These are phyloP conservation scores for Fusarium torulosum DNA, from an alignment of 2,329 filamentous ascomycete genomes.

Conservation along the genomic window DNA sequence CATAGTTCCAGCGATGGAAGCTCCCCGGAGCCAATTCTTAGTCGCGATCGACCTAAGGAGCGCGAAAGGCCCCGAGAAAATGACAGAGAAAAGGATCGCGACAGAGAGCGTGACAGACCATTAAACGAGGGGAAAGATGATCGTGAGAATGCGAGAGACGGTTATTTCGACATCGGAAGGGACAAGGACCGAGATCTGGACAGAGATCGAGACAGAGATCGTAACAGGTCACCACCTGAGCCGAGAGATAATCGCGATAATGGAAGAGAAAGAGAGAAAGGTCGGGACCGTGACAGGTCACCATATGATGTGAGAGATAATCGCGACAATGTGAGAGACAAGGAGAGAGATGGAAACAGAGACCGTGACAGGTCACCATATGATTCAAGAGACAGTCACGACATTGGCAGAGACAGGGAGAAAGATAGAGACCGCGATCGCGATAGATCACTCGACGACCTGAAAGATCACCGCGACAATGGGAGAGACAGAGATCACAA, in stretches of 20 bases:
- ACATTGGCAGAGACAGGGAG: neutral
- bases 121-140: constrained; percentile 13
- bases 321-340: neutral
- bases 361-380: neutral
- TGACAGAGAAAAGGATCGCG: constrained; percentile 1
- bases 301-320: neutral
- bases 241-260: constrained; percentile 8
- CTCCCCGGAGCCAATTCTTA: constrained; percentile 37
- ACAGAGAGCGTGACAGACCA: constrained; percentile 9
- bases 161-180: constrained; percentile 7
- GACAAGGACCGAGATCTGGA: constrained; percentile 22
- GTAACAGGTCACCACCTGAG: constrained; percentile 10
- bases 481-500: neutral
- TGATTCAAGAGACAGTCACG: neutral
- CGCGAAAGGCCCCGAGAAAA: constrained; percentile 7
- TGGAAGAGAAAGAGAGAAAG: constrained; percentile 9
- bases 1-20: constrained; percentile 44
- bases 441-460: neutral
- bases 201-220: constrained; percentile 14
- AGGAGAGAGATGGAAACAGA: neutral
- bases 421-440: neutral
- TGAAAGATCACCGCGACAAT: neutral
- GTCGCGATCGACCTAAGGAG: constrained; percentile 26
- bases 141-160: neutral
- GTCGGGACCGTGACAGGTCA: constrained; percentile 8